Percentiles rank a stretch among this genome's conserved stretches.
Evolutionary conservation across 495 filamentous ascomycete species (phyloP).

Genomic region (Penicillium roqueforti): DNA sequence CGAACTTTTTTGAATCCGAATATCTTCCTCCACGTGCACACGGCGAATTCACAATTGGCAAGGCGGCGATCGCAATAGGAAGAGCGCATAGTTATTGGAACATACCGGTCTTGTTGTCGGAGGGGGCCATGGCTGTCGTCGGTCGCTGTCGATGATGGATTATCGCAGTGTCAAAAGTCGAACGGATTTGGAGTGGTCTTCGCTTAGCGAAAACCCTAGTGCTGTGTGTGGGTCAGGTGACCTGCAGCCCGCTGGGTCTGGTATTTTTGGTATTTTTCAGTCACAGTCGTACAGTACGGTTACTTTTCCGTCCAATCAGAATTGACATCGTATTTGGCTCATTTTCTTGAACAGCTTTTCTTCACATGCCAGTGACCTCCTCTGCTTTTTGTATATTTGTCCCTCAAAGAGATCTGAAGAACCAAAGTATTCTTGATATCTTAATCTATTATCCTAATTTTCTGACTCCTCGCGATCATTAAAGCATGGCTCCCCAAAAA

Average conservation of each 20-base stretch:
- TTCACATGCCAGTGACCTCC: neutral
- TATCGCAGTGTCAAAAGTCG: conserved; percentile 42
- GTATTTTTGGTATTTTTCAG: conserved; percentile 16
- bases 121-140: conserved; percentile 69
- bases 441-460: neutral
- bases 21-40: conserved; percentile 25
- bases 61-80: conserved; percentile 11
- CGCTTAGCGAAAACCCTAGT: conserved; percentile 47
- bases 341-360: conserved; percentile 3
- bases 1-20: conserved; percentile 6
- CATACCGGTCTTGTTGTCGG: conserved; percentile 68
- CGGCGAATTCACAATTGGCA: conserved; percentile 25
- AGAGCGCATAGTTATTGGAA: conserved; percentile 16
- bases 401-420: neutral
- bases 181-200: conserved; percentile 40
- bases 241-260: conserved; percentile 15
- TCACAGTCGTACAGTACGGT: neutral
- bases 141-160: conserved; percentile 46
- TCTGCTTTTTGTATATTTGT: neutral
- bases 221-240: conserved; percentile 52
- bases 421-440: too few species aligned
- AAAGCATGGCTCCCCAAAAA: conserved; percentile 24
- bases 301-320: neutral
- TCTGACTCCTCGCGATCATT: neutral
- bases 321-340: conserved; percentile 4